Evolutionary conservation across 2,329 filamentous ascomycete genomes (phyloP).

Genomic region (Calonectria hawksworthii): DNA sequence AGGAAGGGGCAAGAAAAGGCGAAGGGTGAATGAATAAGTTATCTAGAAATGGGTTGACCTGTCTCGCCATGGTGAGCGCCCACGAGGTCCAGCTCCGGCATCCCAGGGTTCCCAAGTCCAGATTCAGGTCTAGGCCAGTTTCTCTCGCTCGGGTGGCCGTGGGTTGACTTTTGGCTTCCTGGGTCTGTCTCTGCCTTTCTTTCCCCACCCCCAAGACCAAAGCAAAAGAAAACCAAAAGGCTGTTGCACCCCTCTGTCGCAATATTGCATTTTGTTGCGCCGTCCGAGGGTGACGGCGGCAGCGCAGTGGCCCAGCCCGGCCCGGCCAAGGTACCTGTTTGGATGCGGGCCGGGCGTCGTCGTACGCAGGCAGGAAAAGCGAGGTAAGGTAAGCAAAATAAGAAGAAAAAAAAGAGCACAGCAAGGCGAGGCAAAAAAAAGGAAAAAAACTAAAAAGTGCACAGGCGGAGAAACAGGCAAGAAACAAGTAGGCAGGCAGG

Average conservation of each 20-base stretch:
- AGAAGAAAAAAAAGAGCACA: background rate
- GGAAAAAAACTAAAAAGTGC: background rate
- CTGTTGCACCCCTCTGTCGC: conserved; percentile 10
- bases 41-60: conserved; percentile 13
- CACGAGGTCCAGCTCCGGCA: conserved; percentile 16
- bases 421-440: background rate
- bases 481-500: background rate
- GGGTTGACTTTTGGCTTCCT: conserved; percentile 9
- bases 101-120: conserved; percentile 17
- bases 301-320: conserved; percentile 18
- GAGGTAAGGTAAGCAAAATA: background rate
- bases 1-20: background rate
- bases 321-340: conserved; percentile 4
- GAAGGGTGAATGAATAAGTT: conserved; percentile 6
- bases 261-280: conserved; percentile 12
- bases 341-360: background rate
- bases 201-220: conserved; percentile 16
- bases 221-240: conserved; percentile 3
- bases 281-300: conserved; percentile 10
- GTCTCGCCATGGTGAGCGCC: conserved; percentile 8
- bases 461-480: background rate
- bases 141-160: background rate
- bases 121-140: conserved; percentile 11
- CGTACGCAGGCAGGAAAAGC: background rate
- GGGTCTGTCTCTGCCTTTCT: background rate